Evolutionary conservation across 805 yeast species (phyloP), one percentile per base, ranked within the genome.

Genomic region (Kodamaea leandrae): DNA sequence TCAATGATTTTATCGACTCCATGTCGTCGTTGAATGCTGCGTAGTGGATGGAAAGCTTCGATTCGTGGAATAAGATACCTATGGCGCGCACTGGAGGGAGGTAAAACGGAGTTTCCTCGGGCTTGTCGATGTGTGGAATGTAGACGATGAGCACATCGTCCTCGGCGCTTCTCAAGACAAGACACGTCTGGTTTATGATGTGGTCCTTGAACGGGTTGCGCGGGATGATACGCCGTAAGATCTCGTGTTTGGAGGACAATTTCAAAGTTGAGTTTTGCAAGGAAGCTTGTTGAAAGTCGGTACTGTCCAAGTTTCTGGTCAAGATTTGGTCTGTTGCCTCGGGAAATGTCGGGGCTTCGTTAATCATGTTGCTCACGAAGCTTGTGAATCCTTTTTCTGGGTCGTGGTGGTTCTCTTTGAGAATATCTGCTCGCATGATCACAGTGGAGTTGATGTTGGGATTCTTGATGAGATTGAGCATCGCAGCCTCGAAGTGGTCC

Each of bases 391-490:
- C 65, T 6, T 60, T 53, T 4, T 53, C 60, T 1, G 65, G 58
- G 16, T 62, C 70, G 52, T 68, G 78, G 5, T 53, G 61, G 42
- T 64, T 65, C 49, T 80, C 83, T 32, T 69, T 67, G 34, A 86
- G 57, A 17, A 89, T 78, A 62, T 91, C 97, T 0, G 97, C 95
- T 50, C 98, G 68, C 62, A 91, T 68, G 24, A 90, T 84, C 25
- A 88, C 93, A 0, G 96, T 85, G 8, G 97, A 90, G 63, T 90
- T 91, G 63, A 88, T 85, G 57, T 89, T 86, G 13, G 96, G 96
- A 48, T 86, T 87, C 44, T 75, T 72, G 40, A 88, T 84, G 45
- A 88, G 71, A 59, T 87, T 86, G 32, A 76, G 61, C 90, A 88
- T 83, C 4, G 96, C 96, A 2, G 66, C 64, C 42, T 78, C 81